A percentile compares a stretch with the other conserved stretches of the same genome.
Conservation (phyloP, 1,284 basidiomycete species). For the Naganishia sp. region DNA sequence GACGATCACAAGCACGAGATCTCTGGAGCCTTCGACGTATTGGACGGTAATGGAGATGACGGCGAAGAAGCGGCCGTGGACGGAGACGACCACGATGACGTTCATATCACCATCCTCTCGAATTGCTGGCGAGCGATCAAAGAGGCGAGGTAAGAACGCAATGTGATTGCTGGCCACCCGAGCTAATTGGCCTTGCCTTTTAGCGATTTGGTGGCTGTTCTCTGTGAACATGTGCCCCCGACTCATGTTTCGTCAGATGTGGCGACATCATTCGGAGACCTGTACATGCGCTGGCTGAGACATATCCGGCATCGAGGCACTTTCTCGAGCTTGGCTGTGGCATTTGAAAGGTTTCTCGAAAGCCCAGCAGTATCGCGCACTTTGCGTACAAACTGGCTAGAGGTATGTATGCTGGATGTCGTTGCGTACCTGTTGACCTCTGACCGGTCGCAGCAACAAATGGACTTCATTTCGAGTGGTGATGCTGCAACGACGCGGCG, state of each 20-base stretch:
- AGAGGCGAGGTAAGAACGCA: constrained; percentile 45
- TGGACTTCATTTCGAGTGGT: constrained; percentile 45
- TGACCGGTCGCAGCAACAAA: constrained; percentile 37
- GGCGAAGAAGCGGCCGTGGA: constrained; percentile 37
- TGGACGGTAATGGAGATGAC: constrained; percentile 38
- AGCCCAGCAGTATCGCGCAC: background rate
- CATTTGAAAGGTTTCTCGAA: constrained; percentile 43
- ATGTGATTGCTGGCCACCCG: background rate
- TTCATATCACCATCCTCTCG: constrained; percentile 47
- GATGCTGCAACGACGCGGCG: constrained; percentile 50
- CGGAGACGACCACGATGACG: constrained; percentile 34
- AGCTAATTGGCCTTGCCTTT: background rate
- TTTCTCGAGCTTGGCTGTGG: constrained; percentile 48
- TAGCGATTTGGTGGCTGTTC: constrained; percentile 47
- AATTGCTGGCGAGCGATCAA: constrained; percentile 53
- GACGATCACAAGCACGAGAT: constrained; percentile 49
- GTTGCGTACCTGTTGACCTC: background rate
- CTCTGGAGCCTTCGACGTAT: constrained; percentile 48
- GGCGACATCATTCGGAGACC: constrained; percentile 34
- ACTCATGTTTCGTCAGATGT: constrained; percentile 34
- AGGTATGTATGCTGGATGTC: constrained; percentile 36
- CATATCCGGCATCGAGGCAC: constrained; percentile 53
- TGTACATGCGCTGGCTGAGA: constrained; percentile 50
- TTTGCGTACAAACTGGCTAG: constrained; percentile 44
- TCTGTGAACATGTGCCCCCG: constrained; percentile 33